Evolutionary conservation across 441 rosid species (phyloP).

Genomic region (Jatropha multifida): DNA sequence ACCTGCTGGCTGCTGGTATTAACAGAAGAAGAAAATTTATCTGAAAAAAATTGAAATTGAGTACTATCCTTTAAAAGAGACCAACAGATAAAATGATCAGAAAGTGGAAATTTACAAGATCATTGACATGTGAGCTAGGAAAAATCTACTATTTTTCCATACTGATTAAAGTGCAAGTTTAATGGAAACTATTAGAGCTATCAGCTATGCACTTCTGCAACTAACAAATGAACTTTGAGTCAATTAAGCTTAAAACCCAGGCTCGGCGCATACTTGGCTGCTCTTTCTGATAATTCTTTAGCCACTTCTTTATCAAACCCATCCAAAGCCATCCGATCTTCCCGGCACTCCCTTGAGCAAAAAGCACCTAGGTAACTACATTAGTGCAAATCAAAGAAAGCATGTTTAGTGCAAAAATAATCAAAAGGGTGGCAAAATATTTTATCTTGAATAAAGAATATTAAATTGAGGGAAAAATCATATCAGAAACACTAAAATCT

Average conservation of each 20-base stretch:
- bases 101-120: background rate
- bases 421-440: background rate
- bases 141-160: background rate
- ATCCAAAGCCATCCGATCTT: constrained; percentile 30
- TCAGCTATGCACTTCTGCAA: background rate
- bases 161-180: background rate
- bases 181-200: background rate
- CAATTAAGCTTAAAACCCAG: constrained; percentile 1
- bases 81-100: background rate
- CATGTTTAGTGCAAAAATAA: background rate
- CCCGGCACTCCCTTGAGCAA: constrained; percentile 35
- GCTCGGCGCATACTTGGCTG: background rate
- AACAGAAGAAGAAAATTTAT: background rate
- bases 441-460: background rate
- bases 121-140: background rate
- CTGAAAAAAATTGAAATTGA: background rate
- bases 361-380: constrained; percentile 33
- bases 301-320: constrained; percentile 22
- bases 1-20: background rate
- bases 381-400: background rate
- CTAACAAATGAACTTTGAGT: background rate
- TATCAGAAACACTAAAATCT: background rate
- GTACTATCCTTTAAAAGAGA: no score
- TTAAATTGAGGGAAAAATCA: background rate
- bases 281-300: background rate